Percentiles rank a stretch among this genome's conserved stretches.
These are phyloP conservation scores for Monascus purpureus DNA, from an alignment of 495 filamentous ascomycete genomes.

Conservation along the genomic window DNA sequence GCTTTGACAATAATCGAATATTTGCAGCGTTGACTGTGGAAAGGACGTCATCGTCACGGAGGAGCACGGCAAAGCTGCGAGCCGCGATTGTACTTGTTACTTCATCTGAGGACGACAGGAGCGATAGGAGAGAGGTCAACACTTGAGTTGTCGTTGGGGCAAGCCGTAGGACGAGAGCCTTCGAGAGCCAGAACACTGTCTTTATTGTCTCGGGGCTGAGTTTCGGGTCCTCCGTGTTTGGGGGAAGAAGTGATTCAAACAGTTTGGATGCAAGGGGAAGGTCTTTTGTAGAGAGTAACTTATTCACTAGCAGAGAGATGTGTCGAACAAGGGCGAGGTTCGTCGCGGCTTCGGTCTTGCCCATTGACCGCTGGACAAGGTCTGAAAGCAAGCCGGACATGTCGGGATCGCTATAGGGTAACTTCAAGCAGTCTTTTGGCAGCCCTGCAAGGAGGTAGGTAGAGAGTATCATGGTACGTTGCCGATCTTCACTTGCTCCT, in stretches of 20 bases:
- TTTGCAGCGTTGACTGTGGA: slow-evolving; percentile 48
- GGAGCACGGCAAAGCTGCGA: slow-evolving; percentile 45
- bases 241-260: slow-evolving; percentile 21
- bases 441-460: slow-evolving; percentile 48
- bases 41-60: slow-evolving; percentile 51
- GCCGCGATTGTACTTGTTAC: slow-evolving; percentile 34
- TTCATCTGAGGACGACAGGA: slow-evolving; percentile 35
- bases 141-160: slow-evolving; percentile 32
- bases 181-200: slow-evolving; percentile 41
- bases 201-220: slow-evolving; percentile 16
- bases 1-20: slow-evolving; percentile 49
- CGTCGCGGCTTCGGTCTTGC: slow-evolving; percentile 21
- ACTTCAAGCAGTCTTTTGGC: slow-evolving; percentile 19
- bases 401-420: slow-evolving; percentile 21
- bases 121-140: slow-evolving; percentile 34
- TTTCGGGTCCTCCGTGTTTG: slow-evolving; percentile 6
- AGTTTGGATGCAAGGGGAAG: slow-evolving; percentile 18
- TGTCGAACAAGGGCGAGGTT: slow-evolving; percentile 44
- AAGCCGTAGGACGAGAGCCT: slow-evolving; percentile 37
- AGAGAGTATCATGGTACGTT: slow-evolving; percentile 43
- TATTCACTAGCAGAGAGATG: slow-evolving; percentile 50
- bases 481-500: slow-evolving; percentile 18
- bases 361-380: slow-evolving; percentile 22
- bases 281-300: slow-evolving; percentile 41
- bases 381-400: slow-evolving; percentile 26